A percentile compares a stretch with the other conserved stretches of the same genome.
These are phyloP conservation scores for Exophiala sp. DNA, from an alignment of 2,329 filamentous ascomycete species.

Conservation along the genomic window DNA sequence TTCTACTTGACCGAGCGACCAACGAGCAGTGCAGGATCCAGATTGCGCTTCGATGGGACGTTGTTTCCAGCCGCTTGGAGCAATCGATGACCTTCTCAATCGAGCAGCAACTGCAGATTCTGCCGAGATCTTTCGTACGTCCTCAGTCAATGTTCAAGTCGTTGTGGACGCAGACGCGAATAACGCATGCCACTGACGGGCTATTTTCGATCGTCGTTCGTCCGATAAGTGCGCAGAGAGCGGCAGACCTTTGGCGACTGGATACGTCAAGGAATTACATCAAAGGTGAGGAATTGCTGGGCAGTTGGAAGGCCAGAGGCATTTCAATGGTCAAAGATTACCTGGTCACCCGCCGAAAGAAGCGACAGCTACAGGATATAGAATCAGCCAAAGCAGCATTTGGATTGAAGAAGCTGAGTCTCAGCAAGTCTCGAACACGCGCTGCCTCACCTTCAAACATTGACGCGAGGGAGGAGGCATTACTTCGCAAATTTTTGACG, in stretches of 20 bases:
- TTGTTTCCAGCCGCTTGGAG: constrained; percentile 77
- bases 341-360: constrained; percentile 69
- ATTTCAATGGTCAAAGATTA: constrained; percentile 90
- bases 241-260: constrained; percentile 93
- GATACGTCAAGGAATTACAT: constrained; percentile 93
- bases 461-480: constrained; percentile 29
- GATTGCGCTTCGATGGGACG: constrained; percentile 80
- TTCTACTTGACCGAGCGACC: constrained; percentile 90
- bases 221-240: constrained; percentile 83
- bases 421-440: constrained; percentile 16
- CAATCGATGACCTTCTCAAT: constrained; percentile 84
- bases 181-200: constrained; percentile 80
- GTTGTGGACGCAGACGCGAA: constrained; percentile 77
- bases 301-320: constrained; percentile 81
- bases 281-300: constrained; percentile 86
- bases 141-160: constrained; percentile 83
- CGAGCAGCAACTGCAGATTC: constrained; percentile 76
- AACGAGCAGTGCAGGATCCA: constrained; percentile 91
- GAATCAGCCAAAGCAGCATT: constrained; percentile 56
- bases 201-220: constrained; percentile 85
- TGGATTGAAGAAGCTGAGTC: constrained; percentile 37
- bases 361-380: constrained; percentile 72
- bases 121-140: constrained; percentile 78
- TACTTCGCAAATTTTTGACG: constrained; percentile 39
- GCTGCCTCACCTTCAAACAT: constrained; percentile 14